Percentiles rank a stretch among this genome's conserved stretches.
Conservation (phyloP, 805 yeast species). For the Wickerhamiella shivajii region DNA sequence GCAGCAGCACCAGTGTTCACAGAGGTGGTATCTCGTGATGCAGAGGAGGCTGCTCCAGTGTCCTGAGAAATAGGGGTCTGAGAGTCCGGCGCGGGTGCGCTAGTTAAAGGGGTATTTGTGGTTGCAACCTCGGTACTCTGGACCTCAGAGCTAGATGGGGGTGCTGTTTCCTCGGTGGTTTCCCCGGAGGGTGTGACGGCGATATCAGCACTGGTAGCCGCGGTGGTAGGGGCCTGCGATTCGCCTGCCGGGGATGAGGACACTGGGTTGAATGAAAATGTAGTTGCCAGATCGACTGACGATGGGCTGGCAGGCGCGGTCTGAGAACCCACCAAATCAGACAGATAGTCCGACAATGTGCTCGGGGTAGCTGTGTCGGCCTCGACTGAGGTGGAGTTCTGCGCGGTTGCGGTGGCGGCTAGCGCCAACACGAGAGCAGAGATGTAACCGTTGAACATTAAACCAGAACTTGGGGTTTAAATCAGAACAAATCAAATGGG, state of each 20-base stretch:
- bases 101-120: background rate
- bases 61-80: background rate
- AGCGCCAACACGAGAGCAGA: conserved; percentile 1
- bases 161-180: background rate
- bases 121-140: no score
- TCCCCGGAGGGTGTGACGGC: background rate
- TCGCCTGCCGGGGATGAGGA: no score
- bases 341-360: no score
- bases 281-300: no score
- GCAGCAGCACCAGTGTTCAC: no score
- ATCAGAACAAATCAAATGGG: background rate
- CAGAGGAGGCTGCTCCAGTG: background rate
- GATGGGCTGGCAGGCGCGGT: no score
- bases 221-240: background rate
- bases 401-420: conserved; percentile 4
- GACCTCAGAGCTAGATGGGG: background rate
- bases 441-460: no score
- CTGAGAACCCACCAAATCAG: no score
- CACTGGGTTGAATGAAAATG: no score
- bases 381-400: conserved; percentile 5
- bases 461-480: no score
- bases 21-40: no score
- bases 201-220: background rate
- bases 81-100: background rate
- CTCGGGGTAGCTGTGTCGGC: no score